Base-by-base conservation (phyloP, 129 eudicot genomes). In the Tagetes patula region DNA sequence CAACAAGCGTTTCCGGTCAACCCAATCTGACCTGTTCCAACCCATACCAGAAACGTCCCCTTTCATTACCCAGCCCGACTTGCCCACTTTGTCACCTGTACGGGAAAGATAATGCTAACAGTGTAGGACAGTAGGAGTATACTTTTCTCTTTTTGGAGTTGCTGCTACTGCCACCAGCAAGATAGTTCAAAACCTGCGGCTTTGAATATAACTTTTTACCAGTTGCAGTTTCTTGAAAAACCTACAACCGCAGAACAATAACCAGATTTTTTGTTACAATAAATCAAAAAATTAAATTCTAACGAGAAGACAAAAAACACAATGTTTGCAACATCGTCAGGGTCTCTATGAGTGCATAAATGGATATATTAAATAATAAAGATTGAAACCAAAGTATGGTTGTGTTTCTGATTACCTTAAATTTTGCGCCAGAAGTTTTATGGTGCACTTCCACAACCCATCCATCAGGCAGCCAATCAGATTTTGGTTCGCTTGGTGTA, bases 381-480 rank as follows among this genome's bases (percentile, higher is more conserved):
- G 34, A 54, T 54, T 14, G 1, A 20, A 6, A 54, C 1, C 7
- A 20, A 54, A 54, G 60, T 54, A 14, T 61, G 30, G 67, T 12
- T 1, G 37, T 61, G 8, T 61, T 12, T 63, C 5, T 32, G 36
- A 65, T 65, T 69, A 88, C 91, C 88, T 86, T 86, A 69, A 54
- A 65, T 48, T 42, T 46, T 64, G 14, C 1, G 61, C 87, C 87
- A 53, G 70, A 34, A 36, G 13, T 7, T 64, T 33, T 72, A 31
- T 46, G 31, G 8, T 83, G 81, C 56, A 66, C 49, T 70, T 89
- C 96, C 50, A 67, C 31, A 60, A 49, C 41, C 96, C 96, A 89
- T 72, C 96, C 96, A 27, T 53, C 70, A 60, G 96, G 96, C 74
- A 89, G 82, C 89, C 88, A 83, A 30, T 75, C 84, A 56, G 77